phyloP scores from a whole-genome alignment of 2,329 filamentous ascomycete genomes.

The Colletotrichum liaoningense region DNA sequence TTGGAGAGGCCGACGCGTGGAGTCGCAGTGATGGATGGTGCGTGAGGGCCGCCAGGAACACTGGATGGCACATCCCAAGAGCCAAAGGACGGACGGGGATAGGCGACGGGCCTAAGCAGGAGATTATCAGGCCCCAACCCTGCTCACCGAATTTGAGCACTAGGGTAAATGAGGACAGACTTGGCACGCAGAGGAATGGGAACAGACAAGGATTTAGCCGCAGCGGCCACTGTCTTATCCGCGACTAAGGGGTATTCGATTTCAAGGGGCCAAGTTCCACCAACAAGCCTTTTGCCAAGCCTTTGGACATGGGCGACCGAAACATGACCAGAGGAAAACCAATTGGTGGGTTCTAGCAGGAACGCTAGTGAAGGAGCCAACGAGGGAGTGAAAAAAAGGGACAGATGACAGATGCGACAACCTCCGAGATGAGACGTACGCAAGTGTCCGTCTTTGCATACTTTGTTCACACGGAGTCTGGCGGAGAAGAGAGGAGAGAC shows the following conservation, averaged over 20 bases:
- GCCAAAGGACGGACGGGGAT: slow-evolving; percentile 11
- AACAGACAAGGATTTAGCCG: slow-evolving; percentile 18
- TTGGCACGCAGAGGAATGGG: slow-evolving; percentile 12
- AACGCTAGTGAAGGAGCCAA: slow-evolving; percentile 4
- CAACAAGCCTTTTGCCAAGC: slow-evolving; percentile 28
- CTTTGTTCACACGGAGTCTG: not conserved
- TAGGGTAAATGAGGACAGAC: slow-evolving; percentile 6
- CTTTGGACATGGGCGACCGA: slow-evolving; percentile 14
- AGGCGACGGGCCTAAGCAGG: slow-evolving; percentile 26
- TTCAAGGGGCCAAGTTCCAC: slow-evolving; percentile 27
- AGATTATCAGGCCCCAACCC: slow-evolving; percentile 22
- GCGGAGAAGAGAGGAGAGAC: not conserved
- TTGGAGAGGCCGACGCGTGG: not conserved
- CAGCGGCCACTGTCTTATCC: slow-evolving; percentile 30
- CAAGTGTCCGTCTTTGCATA: slow-evolving; percentile 2
- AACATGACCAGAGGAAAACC: slow-evolving; percentile 24
- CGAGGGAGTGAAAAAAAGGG: slow-evolving; percentile 4
- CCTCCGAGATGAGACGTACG: slow-evolving; percentile 24
- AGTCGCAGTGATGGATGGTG: not conserved
- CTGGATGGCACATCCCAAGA: slow-evolving; percentile 7
- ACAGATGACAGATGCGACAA: slow-evolving; percentile 19
- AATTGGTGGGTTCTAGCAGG: slow-evolving; percentile 20
- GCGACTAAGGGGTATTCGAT: slow-evolving; percentile 28
- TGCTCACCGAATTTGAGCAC: slow-evolving; percentile 22
- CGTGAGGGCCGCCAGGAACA: not conserved